Evolutionary conservation across 306 rosid genomes (phyloP), one percentile per base, ranked within the genome.

Genomic region (Sindora glabra): DNA sequence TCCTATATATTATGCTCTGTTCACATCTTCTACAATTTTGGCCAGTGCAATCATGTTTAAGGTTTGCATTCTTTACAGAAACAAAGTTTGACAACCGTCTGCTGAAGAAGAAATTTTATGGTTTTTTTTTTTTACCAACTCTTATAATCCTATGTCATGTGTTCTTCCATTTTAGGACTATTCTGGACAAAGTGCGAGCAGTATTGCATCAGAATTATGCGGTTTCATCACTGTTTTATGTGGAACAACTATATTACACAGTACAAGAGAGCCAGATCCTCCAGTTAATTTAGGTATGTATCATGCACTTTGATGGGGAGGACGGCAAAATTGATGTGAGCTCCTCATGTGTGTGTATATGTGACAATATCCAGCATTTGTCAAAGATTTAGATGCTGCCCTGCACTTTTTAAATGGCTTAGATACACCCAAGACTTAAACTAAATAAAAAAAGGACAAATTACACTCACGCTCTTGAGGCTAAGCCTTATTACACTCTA

Each of bases 21-120:
- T 88, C 84, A 92, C 95, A 41, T 48, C 90, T 42, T 83, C 83
- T 75, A 92, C 96, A 59, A 88, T 92, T 62, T 75, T 88, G 15
- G 98, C 96, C 63, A 86, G 95, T 45, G 84, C 78, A 47, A 88
- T 92, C 62, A 92, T 92, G 98, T 92, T 88, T 33, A 92, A 88
- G 98, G 96, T 77, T 57, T 48, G 69, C 83, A 70, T 48, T 64
- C n/a, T 65, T 53, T 19, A 56, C 47, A 23, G 66, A 45, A n/a
- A n/a, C n/a, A n/a, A n/a, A n/a, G n/a, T n/a, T n/a, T 53, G 18
- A 49, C 40, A 32, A 59, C 70, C 46, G 29, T 12, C 25, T 48
- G 6, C 7, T 37, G 49, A 58, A 68, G 54, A 65, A 24, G 36
- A 45, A 21, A 27, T 62, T 39, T n/a, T 17, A 65, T 56, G 71